A percentile compares a stretch with the other conserved stretches of the same genome.
These are phyloP conservation scores for Metarhizium rileyi DNA, from an alignment of 2,329 filamentous ascomycete species.

Conservation along the genomic window DNA sequence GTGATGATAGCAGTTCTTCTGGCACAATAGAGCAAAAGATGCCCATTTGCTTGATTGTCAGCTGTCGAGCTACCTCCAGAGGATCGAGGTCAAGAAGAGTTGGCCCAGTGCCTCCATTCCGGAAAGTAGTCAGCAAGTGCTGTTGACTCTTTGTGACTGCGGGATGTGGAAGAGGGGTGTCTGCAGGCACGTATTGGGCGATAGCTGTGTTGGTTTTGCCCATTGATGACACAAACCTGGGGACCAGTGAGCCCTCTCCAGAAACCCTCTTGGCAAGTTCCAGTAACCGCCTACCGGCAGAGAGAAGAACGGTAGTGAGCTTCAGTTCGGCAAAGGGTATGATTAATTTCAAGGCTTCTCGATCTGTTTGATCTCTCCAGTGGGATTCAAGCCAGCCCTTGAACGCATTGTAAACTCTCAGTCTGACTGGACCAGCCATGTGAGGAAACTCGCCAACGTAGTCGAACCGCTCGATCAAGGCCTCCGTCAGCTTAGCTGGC, in stretches of 20 bases:
- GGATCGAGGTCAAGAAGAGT: constrained; percentile 86
- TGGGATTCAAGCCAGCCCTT: constrained; percentile 97
- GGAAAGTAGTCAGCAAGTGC: constrained; percentile 62
- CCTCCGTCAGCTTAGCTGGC: constrained; percentile 66
- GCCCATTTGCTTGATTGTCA: constrained; percentile 84
- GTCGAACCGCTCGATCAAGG: constrained; percentile 84
- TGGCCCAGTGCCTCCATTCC: constrained; percentile 57
- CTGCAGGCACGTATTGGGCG: constrained; percentile 58
- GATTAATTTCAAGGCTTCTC: constrained; percentile 65
- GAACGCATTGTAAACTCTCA: constrained; percentile 92
- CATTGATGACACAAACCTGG: constrained; percentile 74
- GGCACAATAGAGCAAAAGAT: constrained; percentile 89
- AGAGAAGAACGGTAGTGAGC: constrained; percentile 58
- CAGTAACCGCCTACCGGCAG: constrained; percentile 68
- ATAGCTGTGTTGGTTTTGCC: constrained; percentile 77
- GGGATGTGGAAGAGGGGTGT: constrained; percentile 61
- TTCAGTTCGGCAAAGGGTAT: constrained; percentile 69
- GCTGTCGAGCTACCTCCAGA: constrained; percentile 79
- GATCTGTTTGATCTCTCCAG: constrained; percentile 78
- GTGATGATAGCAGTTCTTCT: constrained; percentile 81
- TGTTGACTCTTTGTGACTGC: constrained; percentile 68
- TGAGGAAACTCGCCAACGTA: constrained; percentile 73
- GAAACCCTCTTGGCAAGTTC: constrained; percentile 75
- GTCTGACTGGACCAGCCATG: constrained; percentile 67
- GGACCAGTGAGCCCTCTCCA: constrained; percentile 65